phyloP scores from a whole-genome alignment of 495 filamentous ascomycete species.

The Neurospora sp. region DNA sequence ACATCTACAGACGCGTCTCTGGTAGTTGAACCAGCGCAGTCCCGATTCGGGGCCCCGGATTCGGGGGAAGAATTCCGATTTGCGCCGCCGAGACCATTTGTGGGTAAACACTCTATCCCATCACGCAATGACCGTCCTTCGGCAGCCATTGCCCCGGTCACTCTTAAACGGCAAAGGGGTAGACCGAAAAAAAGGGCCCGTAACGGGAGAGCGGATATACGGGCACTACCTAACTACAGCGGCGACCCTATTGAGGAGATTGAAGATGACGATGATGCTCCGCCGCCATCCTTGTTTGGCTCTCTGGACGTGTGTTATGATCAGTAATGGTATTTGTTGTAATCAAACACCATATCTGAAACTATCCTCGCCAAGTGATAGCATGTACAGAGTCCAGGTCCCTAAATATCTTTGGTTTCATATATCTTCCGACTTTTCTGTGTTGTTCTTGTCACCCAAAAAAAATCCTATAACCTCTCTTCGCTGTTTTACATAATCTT shows the following conservation, averaged over 20 bases:
- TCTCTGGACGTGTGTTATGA: conserved; percentile 8
- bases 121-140: background rate
- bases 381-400: background rate
- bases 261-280: conserved; percentile 15
- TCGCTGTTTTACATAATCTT: background rate
- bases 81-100: conserved; percentile 28
- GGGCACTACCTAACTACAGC: conserved; percentile 30
- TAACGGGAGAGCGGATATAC: conserved; percentile 32
- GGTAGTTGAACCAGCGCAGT: conserved; percentile 16
- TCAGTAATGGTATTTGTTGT: background rate
- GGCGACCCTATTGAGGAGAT: conserved; percentile 38
- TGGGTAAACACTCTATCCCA: conserved; percentile 23
- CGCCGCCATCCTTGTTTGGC: conserved; percentile 8
- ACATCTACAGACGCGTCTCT: conserved; percentile 9
- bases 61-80: conserved; percentile 23
- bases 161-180: conserved; percentile 14
- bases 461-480: background rate
- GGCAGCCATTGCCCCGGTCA: background rate
- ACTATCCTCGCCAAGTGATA: background rate
- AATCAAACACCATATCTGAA: background rate
- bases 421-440: background rate
- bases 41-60: conserved; percentile 12
- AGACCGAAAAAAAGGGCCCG: conserved; percentile 19
- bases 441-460: background rate
- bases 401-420: background rate